Evolutionary conservation across 192 early-diverging fungal species (phyloP).

Genomic region (Coemansia sp.): DNA sequence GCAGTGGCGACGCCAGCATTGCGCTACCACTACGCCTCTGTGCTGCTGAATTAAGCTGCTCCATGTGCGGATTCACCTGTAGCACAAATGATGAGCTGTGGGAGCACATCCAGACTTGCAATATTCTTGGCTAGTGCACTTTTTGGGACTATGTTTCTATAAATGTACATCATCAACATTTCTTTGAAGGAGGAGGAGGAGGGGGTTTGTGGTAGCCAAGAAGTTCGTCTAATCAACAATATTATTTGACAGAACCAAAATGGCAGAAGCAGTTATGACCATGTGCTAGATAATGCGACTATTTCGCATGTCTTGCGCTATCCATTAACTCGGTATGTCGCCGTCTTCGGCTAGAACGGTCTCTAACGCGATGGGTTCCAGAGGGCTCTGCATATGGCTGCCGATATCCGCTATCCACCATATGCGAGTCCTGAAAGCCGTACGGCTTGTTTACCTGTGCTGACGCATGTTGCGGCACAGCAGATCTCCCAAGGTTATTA

Average conservation of each 20-base stretch:
- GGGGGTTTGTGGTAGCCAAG: not conserved
- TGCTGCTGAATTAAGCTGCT: slow-evolving; percentile 20
- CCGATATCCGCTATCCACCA: no score
- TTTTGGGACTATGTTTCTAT: not conserved
- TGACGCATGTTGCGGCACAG: not conserved
- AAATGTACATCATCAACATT: not conserved
- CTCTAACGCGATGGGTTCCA: slow-evolving; percentile 8
- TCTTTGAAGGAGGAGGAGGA: no score
- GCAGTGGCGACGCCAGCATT: not conserved
- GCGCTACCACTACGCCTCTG: slow-evolving; percentile 4
- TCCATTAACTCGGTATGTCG: slow-evolving; percentile 18
- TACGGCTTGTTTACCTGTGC: not conserved
- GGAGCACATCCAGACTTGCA: slow-evolving; percentile 51
- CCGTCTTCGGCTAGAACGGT: slow-evolving; percentile 15
- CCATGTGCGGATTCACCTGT: slow-evolving; percentile 46
- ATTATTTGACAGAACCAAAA: no score
- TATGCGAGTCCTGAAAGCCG: not conserved
- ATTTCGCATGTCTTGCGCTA: slow-evolving; percentile 11
- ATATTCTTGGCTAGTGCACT: slow-evolving; percentile 21
- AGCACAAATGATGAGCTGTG: slow-evolving; percentile 46
- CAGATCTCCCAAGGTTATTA: no score
- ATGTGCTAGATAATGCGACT: not conserved
- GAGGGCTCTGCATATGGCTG: not conserved
- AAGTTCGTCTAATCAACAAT: no score
- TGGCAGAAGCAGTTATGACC: no score